Evolutionary conservation across 805 yeast species (phyloP), one percentile per base, ranked within the genome.

Genomic region (Candida palmyrensis): DNA sequence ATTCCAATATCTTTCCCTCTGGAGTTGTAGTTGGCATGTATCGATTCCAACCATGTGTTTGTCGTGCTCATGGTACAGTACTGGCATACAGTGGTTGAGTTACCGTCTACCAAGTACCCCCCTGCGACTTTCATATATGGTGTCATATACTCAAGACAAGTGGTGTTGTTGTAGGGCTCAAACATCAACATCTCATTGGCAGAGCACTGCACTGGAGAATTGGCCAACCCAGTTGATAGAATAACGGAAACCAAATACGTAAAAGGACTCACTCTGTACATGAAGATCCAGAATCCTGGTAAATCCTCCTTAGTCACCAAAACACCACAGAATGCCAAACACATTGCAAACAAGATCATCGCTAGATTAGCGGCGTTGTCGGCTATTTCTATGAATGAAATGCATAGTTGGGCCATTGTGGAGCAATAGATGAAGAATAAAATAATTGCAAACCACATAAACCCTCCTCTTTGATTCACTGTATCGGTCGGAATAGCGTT

Each of bases 301-400:
- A 62, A 40, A 20, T 56, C 61, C 12, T 63, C 50, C 27, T 76
- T 73, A 17, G 74, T 62, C 11, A 73, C 77, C 61, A 84, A 61
- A 27, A 81, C 85, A 70, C 95, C 95, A 68, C 87, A 81, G 74
- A 83, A 82, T 35, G 73, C 71, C 59, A 84, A 61, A 25, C 76
- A 63, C 67, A 80, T 57, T 2, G 82, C 73, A 56, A 77, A 80
- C 40, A 78, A 48, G 45, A 82, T 48, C 20, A 72, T 61, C 1
- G 75, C 71, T 37, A 77, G 39, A 44, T 78, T 77, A 39, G 82
- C 85, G 30, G 84, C 88, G 45, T 77, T 75, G 36, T 74, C 79
- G 17, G 69, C 75, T 19, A 68, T 41, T 35, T 79, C 79, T 30
- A 69, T 62, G 48, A 79, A 81, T 1, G 87, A 78, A 37, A 77